Evolutionary conservation across 2,329 filamentous ascomycete species (phyloP), one percentile per base, ranked within the genome.

Genomic region (Fusarium sp.): DNA sequence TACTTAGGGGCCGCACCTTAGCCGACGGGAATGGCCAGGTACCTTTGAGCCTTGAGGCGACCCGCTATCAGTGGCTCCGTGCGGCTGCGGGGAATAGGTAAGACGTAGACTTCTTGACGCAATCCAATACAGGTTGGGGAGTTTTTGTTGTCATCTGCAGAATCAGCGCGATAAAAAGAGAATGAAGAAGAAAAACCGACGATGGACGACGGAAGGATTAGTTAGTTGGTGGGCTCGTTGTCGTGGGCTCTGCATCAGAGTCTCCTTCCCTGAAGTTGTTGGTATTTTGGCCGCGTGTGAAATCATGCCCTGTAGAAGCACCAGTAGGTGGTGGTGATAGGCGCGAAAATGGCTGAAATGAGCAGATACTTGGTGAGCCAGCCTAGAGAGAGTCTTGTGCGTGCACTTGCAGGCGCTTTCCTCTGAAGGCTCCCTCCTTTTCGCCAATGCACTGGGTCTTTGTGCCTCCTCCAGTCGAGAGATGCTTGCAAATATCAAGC

Each of bases 1-100:
- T 75, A 74, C 71, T 72, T 53, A 53, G 49, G 49, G 49, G 49
- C 49, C 72, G 71, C 73, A 72, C 43, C 53, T 81, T 81, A 81
- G 74, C 79, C 79, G 79, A 47, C 42, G 53, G 61, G 47, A 77
- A 46, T 39, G 55, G 70, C 67, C 75, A 71, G 69, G 41, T 57
- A 57, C 57, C 16, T 64, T 59, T 29, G 43, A 56, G 26, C 33
- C 23, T 56, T 41, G 33, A 62, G 46, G 39, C 24, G 68, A 60
- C 67, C 72, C 66, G 58, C 69, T 73, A 69, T 59, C 59, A 62
- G 58, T 53, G 66, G 65, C 59, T 26, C 49, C 60, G 52, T 72
- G 65, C 63, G 63, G 50, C 52, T 63, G 68, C 68, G 66, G 68
- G 65, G 69, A 60, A 70, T 52, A n/a, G n/a, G 24, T 37, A 56